A percentile compares a stretch with the other conserved stretches of the same genome.
Conservation (phyloP, 139 green algal genomes). For the Tetratostichococcus sp. region DNA sequence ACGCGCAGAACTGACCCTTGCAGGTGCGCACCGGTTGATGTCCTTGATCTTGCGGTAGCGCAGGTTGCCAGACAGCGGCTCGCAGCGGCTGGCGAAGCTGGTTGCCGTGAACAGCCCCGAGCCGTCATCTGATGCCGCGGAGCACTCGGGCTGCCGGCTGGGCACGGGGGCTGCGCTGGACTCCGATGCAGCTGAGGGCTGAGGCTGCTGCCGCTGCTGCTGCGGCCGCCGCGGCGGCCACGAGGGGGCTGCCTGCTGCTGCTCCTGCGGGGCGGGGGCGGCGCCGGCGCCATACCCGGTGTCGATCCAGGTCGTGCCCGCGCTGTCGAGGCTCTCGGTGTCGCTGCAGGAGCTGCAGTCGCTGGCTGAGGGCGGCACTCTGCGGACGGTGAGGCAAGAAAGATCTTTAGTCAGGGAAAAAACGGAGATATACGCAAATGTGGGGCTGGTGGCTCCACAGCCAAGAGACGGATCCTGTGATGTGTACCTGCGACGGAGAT, state of each 20-base stretch:
- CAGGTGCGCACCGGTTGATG: constrained; percentile 9
- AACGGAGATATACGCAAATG: no score
- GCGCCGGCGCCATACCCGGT: neutral
- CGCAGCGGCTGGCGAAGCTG: neutral
- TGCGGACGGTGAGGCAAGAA: neutral
- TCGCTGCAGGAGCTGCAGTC: neutral
- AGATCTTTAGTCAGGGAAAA: no score
- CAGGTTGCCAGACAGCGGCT: neutral
- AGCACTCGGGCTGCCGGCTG: no score
- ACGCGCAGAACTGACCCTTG: no score
- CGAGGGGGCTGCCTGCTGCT: neutral
- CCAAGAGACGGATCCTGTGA: no score
- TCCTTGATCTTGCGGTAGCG: constrained; percentile 8
- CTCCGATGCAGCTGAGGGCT: no score
- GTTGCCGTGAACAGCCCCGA: neutral
- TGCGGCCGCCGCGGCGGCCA: neutral
- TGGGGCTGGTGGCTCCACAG: no score
- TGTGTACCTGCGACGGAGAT: no score
- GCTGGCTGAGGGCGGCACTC: neutral
- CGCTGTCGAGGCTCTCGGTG: neutral
- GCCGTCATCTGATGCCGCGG: no score
- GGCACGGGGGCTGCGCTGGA: no score
- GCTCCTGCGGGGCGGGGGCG: no score
- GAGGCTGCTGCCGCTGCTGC: no score
- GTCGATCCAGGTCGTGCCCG: neutral